phyloP scores from a whole-genome alignment of 371 early-diverging fungal genomes.

The Syncephalastrum monosporum region DNA sequence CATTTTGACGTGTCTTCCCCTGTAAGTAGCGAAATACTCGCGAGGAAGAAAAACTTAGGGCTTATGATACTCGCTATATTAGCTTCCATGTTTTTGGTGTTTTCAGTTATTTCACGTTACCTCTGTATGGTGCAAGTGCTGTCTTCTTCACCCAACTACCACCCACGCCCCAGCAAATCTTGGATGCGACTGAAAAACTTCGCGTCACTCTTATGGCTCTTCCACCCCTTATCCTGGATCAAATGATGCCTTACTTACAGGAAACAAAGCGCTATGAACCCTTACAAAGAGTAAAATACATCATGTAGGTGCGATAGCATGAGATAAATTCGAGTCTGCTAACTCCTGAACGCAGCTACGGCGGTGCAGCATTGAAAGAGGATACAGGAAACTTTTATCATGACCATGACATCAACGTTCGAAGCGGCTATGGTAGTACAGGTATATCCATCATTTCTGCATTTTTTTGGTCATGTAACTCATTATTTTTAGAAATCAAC shows the following conservation, averaged over 20 bases:
- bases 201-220: neutral
- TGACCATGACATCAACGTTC: slow-evolving; percentile 9
- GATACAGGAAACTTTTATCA: slow-evolving; percentile 8
- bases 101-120: neutral
- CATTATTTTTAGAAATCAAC: slow-evolving; percentile 7
- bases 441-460: slow-evolving; percentile 1
- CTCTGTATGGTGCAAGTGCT: slow-evolving; percentile 1
- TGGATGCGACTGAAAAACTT: neutral
- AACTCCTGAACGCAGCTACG: neutral
- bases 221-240: slow-evolving; percentile 6
- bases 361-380: slow-evolving; percentile 12
- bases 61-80: no score
- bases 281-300: slow-evolving; percentile 5
- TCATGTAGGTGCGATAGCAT: neutral
- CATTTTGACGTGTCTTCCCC: slow-evolving; percentile 5
- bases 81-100: slow-evolving; percentile 10
- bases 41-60: no score
- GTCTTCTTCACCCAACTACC: slow-evolving; percentile 4
- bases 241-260: neutral
- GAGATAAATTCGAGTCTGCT: no score
- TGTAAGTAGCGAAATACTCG: neutral
- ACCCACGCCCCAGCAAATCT: neutral
- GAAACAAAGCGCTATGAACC: slow-evolving; percentile 1
- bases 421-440: slow-evolving; percentile 18
- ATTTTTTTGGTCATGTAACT: neutral